Evolutionary conservation across 2,329 filamentous ascomycete genomes (phyloP), one percentile per base, ranked within the genome.

Genomic region (Trichoderma polysporum): DNA sequence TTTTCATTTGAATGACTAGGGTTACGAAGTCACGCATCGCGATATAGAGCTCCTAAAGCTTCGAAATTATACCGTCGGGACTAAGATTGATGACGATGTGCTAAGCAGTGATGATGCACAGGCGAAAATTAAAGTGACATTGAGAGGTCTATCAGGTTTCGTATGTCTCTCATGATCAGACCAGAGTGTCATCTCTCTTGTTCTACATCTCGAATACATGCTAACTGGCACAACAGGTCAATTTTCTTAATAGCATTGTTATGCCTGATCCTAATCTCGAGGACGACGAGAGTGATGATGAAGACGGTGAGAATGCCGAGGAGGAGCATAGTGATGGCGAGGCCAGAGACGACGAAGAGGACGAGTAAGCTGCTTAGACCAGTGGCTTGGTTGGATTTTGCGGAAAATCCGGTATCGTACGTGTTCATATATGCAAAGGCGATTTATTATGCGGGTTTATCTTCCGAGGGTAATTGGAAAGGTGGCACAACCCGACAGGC

Each of bases 21-120:
- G 91, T 54, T 97, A 91, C 75, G 82, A 87, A 52, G 84, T 85
- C 22, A 88, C 91, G 67, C 91, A 97, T 75, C 82, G 86, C 49
- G 91, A 97, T 71, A 93, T 97, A 73, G 88, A 89, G 65, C 84
- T 97, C 61, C 83, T 97, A 65, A 91, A 93, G 72, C 83, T 97
- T 74, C 86, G 89, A 68, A 95, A 90, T 76, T 97, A 91, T 76
- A 94, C 91, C 0, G 79, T 96, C 25, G 85, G 87, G 41, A 88
- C 83, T 68, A 87, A 88, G 74, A 78, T 97, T 39, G 76, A 83
- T 13, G 92, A 94, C 72, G 78, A 83, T 10, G 82, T 91, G 56
- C 82, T 97, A 22, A 81, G 88, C 39, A 82, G 84, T 53, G 80
- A 85, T 54, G 81, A 87, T 73, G 88, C 86, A 17, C 85, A 93